These are phyloP conservation scores for Metschnikowia santaceciliae DNA, from an alignment of 805 yeast genomes.

Conservation along the genomic window DNA sequence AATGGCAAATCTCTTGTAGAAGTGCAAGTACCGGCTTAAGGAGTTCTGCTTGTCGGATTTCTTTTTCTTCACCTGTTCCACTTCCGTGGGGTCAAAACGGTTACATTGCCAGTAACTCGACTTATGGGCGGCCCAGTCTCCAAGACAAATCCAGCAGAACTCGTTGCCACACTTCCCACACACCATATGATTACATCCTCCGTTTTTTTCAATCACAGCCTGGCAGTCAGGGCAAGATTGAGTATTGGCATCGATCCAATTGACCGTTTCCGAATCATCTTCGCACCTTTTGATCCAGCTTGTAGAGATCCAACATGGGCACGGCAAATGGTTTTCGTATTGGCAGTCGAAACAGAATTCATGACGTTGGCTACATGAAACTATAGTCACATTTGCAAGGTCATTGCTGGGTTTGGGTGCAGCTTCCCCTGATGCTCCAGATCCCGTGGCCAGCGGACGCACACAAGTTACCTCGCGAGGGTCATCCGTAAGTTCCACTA, in stretches of 20 bases:
- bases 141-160: slow-evolving; percentile 92
- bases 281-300: slow-evolving; percentile 75
- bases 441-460: slow-evolving; percentile 9
- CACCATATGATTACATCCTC: slow-evolving; percentile 96
- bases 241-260: slow-evolving; percentile 85
- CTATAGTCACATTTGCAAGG: slow-evolving; percentile 52
- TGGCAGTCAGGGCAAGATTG: slow-evolving; percentile 82
- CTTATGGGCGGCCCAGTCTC: slow-evolving; percentile 71
- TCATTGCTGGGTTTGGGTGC: slow-evolving; percentile 8
- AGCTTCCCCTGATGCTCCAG: background rate
- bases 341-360: slow-evolving; percentile 77
- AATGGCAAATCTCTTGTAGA: slow-evolving; percentile 65
- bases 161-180: slow-evolving; percentile 74
- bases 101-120: slow-evolving; percentile 64
- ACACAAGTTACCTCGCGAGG: slow-evolving; percentile 11
- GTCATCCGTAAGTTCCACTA: slow-evolving; percentile 38
- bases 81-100: slow-evolving; percentile 36
- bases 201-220: slow-evolving; percentile 81
- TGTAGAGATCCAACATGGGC: slow-evolving; percentile 68
- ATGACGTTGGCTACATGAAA: slow-evolving; percentile 61
- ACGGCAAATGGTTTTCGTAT: slow-evolving; percentile 74
- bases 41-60: slow-evolving; percentile 44
- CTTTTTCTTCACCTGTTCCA: slow-evolving; percentile 39
- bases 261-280: slow-evolving; percentile 83
- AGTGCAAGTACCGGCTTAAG: slow-evolving; percentile 67